Evolutionary conservation across 2,329 filamentous ascomycete species (phyloP), one percentile per base, ranked within the genome.

Genomic region (Fusarium sp.): DNA sequence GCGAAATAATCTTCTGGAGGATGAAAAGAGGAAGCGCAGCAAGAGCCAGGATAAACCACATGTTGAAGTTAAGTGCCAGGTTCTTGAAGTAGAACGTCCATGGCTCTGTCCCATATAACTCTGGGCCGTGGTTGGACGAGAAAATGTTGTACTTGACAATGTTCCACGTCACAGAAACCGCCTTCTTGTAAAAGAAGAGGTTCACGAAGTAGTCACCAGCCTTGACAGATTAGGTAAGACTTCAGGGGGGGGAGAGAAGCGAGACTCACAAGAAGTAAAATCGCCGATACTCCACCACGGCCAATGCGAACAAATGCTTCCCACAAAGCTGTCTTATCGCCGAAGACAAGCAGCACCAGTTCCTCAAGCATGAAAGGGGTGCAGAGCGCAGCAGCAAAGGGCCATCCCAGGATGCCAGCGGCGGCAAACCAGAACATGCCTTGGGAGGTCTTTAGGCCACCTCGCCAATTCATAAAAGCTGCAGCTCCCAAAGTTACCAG

Each of bases 21-120:
- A 92, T 70, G 67, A 97, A 90, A 1, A 97, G 81, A 1, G 95
- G 95, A 17, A 93, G 80, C 2, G 91, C 88, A 7, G 87, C 76
- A 45, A 97, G 78, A 1, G 94, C 94, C 14, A 98, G 84, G 13
- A 93, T 75, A 72, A 97, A 94, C 93, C 94, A 98, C 45, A 97
- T 80, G 76, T 98, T 97, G 84, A 98, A 99, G 81, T 99, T 99
- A 59, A 99, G 84, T 17, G 91, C 81, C 41, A 99, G 82, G 73
- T 99, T 99, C 72, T 92, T 91, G 72, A 97, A 84, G 79, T 99
- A 99, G 77, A 97, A 99, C 52, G 94, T 91, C 96, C 95, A 98
- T 2, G 95, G 93, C 79, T 99, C 96, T 1, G 93, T 96, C 42
- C 96, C 96, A 74, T 97, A 99, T 35, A 99, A 91, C 55, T 97